phyloP scores from a whole-genome alignment of 305 asterid species.

The Nicotiana rustica region DNA sequence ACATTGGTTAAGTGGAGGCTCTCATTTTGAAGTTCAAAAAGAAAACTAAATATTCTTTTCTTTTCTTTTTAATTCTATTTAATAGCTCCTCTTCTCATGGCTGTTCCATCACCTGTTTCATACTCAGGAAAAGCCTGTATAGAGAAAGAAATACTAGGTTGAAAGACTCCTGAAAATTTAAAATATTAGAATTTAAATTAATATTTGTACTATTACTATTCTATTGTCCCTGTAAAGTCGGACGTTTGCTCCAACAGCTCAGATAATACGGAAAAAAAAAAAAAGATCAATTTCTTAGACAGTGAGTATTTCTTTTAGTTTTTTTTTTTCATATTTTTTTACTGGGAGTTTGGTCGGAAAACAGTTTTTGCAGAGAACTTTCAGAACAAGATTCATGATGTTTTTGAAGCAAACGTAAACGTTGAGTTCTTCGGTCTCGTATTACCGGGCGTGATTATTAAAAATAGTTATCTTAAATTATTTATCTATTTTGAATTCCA shows the following conservation, averaged over 20 bases:
- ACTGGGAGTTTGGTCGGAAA: neutral
- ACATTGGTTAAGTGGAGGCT: constrained; percentile 9
- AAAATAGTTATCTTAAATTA: no score
- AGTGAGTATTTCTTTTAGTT: no score
- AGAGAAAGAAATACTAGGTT: constrained; percentile 1
- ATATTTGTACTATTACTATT: neutral
- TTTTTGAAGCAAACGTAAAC: neutral
- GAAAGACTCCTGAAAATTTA: neutral
- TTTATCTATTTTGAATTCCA: no score
- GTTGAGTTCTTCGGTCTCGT: no score
- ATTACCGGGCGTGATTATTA: no score
- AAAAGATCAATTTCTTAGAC: no score
- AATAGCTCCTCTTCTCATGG: neutral
- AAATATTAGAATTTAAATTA: neutral
- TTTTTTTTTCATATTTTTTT: neutral
- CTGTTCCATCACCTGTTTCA: constrained; percentile 16
- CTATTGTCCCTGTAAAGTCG: constrained; percentile 1
- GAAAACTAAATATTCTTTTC: no score
- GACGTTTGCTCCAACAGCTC: neutral
- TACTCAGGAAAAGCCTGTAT: neutral
- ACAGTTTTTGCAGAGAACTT: neutral
- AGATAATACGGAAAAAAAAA: no score
- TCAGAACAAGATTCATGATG: neutral
- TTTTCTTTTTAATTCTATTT: neutral
- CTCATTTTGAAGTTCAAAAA: neutral